Base-by-base conservation (phyloP, 495 filamentous ascomycete genomes). In the Aspergillus sclerotioniger region DNA sequence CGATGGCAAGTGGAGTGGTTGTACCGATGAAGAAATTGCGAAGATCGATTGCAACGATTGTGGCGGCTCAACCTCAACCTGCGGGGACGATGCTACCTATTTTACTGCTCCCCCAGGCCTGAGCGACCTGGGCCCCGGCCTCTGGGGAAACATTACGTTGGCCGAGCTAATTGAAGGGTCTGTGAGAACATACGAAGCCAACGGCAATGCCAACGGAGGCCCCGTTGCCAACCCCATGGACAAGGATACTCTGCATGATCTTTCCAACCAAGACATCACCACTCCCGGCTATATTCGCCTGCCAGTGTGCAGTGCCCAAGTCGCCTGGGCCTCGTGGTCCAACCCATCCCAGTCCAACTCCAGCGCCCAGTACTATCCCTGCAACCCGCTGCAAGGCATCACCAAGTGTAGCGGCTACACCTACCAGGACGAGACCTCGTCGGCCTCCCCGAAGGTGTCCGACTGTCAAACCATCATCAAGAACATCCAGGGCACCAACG, bases 401-500 rank as follows among this genome's bases (percentile, higher is more conserved):
- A 56, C 50, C 56, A 20, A 56, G 45, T 71, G 70, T 54, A 61
- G 61, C 9, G 37, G 37, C 17, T 71, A 67, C 19, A 63, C 64
- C 13, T 72, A 65, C 50, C 52, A 31, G 21, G 61, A 72, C 53
- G 56, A 72, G 53, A 71, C 66, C 25, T 66, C 53, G 50, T 52
- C 51, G 21, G 66, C 56, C 28, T 72, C 68, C 9, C 71, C 73
- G 9, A 28, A 28, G 10, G 58, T 69, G 19, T 31, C 47, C 10
- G 69, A 73, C 63, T 73, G 70, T 57, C 56, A 53, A 44, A 25
- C 50, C 9, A 72, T 75, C 53, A 58, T 72, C 32, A 57, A 54
- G 16, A 76, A 74, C 51, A 71, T 75, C 55, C 43, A 71, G 57
- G 64, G 62, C 32, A 45, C 21, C 8, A 16, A 12, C 56, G 35